Evolutionary conservation across 1,284 basidiomycete species (phyloP), one percentile per base, ranked within the genome.

Genomic region (Malassezia brasiliensis): DNA sequence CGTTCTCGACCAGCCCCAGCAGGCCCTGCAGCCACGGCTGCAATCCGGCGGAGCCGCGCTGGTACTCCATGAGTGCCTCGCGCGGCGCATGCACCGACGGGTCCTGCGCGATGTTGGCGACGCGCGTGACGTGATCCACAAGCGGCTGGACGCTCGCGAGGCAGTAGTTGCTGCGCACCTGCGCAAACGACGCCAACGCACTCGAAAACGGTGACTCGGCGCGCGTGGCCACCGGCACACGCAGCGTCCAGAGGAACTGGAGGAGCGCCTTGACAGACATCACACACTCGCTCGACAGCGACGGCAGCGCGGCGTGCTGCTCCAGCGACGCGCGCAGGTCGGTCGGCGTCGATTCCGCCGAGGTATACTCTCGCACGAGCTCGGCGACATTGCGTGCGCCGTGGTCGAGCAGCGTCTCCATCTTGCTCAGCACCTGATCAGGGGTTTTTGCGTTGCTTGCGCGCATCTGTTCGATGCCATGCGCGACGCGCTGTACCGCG

Each of bases 381-480:
- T 60, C 59, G 31, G 59, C 56, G 20, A 74, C 52, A 35, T 72
- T 70, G 36, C 64, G 61, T 2, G 66, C 63, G 20, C 69, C 71
- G 11, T 63, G 54, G 34, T 74, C 71, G 45, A 68, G 59, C 17
- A 74, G 60, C 37, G 67, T 62, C 52, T 66, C 50, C 69, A 69
- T 69, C 34, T 64, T 64, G 42, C 64, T 65, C 57, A 64, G 56
- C 22, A 72, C 63, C 14, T 64, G 63, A 15, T 70, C 65, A 39
- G 66, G 65, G 22, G 59, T 63, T 40, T 63, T 60, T 12, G 62
- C 56, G 22, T 62, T 53, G 5, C 64, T 62, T 12, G 50, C 47
- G 9, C 59, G 44, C 11, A 70, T 56, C 44, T 65, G 64, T 17
- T 62, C 44, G 19, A 73, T 58, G 3, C 66, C 68, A n/a, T 65